phyloP scores from a whole-genome alignment of 345 rosid species.

The Trapa bicornis region DNA sequence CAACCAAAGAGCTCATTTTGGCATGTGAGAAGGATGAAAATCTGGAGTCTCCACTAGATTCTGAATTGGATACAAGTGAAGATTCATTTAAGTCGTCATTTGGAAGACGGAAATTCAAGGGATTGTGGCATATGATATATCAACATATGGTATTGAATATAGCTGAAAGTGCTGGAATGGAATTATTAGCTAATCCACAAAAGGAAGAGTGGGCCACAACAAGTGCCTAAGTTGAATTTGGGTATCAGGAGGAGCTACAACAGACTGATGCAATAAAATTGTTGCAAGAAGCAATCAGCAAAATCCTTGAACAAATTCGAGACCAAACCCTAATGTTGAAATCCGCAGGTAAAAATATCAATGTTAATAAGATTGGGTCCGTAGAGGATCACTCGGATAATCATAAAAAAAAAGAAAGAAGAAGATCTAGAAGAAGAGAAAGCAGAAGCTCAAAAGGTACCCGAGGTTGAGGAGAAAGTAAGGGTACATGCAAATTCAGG shows the following conservation, averaged over 20 bases:
- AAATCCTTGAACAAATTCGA: slow-evolving; percentile 61
- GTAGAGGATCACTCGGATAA: background rate
- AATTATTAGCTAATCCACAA: slow-evolving; percentile 13
- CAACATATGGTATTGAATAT: slow-evolving; percentile 58
- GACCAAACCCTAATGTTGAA: slow-evolving; percentile 47
- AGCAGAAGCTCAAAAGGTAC: background rate
- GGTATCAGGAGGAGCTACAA: slow-evolving; percentile 20
- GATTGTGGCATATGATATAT: slow-evolving; percentile 63
- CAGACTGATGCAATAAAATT: slow-evolving; percentile 49
- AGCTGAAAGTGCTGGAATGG: slow-evolving; percentile 28
- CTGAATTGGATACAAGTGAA: slow-evolving; percentile 9
- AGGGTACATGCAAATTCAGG: slow-evolving; percentile 13
- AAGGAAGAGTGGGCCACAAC: slow-evolving; percentile 13
- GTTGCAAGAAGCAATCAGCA: slow-evolving; percentile 72
- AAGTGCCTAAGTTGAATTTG: slow-evolving; percentile 5
- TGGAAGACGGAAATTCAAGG: slow-evolving; percentile 39
- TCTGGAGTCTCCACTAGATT: slow-evolving; percentile 10
- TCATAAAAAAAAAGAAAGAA: background rate
- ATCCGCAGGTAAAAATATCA: slow-evolving; percentile 22
- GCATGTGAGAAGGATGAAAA: slow-evolving; percentile 12
- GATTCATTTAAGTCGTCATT: slow-evolving; percentile 13
- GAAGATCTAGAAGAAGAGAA: background rate
- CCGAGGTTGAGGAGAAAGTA: slow-evolving; percentile 12
- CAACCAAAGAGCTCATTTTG: slow-evolving; percentile 9
- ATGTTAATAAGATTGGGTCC: slow-evolving; percentile 21